A percentile compares a stretch with the other conserved stretches of the same genome.
These are phyloP conservation scores for Puccinia horiana DNA, from an alignment of 1,284 basidiomycete genomes.

Conservation along the genomic window DNA sequence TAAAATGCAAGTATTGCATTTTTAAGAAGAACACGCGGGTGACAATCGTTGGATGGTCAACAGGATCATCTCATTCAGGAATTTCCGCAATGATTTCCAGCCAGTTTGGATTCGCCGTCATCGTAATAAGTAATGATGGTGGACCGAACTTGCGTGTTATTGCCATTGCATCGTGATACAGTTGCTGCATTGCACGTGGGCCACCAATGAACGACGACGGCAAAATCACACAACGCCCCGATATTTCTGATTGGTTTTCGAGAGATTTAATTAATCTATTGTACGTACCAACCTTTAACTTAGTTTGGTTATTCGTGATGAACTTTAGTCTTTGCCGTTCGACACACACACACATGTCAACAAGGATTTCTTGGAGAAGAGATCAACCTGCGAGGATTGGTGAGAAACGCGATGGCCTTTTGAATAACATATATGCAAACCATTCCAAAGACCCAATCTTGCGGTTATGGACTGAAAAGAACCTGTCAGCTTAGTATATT, in stretches of 20 bases:
- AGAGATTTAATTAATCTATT: neutral
- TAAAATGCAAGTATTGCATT: neutral
- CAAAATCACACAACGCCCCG: conserved; percentile 55
- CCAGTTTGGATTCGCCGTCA: conserved; percentile 61
- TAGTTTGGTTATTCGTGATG: neutral
- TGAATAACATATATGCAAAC: neutral
- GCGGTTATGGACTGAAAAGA: neutral
- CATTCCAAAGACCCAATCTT: neutral
- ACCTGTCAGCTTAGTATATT: too few species aligned
- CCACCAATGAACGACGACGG: conserved; percentile 60
- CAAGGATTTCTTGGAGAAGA: conserved; percentile 1
- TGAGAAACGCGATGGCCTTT: neutral
- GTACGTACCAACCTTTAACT: neutral
- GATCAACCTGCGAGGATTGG: neutral
- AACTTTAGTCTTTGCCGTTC: neutral
- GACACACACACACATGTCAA: neutral
- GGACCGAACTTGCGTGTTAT: conserved; percentile 56
- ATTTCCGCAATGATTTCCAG: neutral
- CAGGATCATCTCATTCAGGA: neutral
- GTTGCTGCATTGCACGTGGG: conserved; percentile 58
- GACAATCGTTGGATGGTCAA: neutral
- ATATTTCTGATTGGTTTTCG: neutral
- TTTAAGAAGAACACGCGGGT: conserved; percentile 10
- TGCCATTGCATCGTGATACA: conserved; percentile 59
- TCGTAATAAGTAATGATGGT: conserved; percentile 60